Evolutionary conservation across 2,329 filamentous ascomycete genomes (phyloP), one percentile per base, ranked within the genome.

Genomic region (Diaporthe helianthi): DNA sequence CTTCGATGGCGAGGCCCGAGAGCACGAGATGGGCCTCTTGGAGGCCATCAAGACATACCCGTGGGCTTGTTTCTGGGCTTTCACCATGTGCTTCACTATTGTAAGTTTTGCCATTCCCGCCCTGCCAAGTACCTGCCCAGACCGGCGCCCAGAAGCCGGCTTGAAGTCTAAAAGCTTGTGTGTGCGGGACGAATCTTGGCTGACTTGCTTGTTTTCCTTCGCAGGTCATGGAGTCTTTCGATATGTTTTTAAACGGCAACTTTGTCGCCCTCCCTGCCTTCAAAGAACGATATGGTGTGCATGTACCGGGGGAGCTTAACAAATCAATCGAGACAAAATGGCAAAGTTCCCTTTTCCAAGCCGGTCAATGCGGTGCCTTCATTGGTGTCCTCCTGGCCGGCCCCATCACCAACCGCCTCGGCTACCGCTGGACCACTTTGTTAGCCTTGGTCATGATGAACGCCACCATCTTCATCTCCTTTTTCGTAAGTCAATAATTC

Each of bases 321-420:
- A 76, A 78, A 71, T 76, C 84, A 69, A 86, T 90, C 75, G 79
- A 73, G 66, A 80, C 86, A 41, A 79, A 80, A 68, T 90, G 87
- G 88, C 87, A 89, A 75, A 86, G 83, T 68, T 85, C 87, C 0
- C 83, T 90, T 15, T 85, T 87, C 73, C 79, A 83, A 67, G 80
- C 82, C 51, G 87, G 87, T 2, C 87, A 84, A 69, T 78, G 87
- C 67, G 88, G 88, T 79, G 88, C 88, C 17, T 81, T 90, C 41
- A 82, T 89, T 66, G 87, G 88, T 65, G 86, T 88, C 69, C 86
- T 85, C 72, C 68, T 89, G 46, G 86, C 87, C 47, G 88, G 88
- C 61, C 87, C 87, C 24, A 75, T 90, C 67, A 89, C 87, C 73
- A 88, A 81, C 75, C 73, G 79, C 1, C 81, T 89, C 71, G 87